Conservation (phyloP, 495 filamentous ascomycete species). For the Penicillium cinerascens region DNA sequence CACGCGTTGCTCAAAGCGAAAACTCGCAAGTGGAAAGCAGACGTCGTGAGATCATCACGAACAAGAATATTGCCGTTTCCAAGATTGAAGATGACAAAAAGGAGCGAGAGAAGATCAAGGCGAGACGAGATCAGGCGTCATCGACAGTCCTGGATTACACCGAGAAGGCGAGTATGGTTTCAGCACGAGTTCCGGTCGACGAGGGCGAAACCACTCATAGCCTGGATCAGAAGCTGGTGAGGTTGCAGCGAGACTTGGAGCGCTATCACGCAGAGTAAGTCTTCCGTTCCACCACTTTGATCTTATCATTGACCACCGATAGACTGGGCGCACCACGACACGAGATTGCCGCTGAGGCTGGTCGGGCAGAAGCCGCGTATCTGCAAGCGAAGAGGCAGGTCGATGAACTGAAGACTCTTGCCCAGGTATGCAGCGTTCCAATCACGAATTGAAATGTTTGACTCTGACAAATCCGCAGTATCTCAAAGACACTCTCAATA, state of each 20-base stretch:
- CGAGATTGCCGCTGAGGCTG: constrained; percentile 55
- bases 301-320: background rate
- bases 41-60: constrained; percentile 51
- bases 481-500: constrained; percentile 61
- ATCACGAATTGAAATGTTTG: background rate
- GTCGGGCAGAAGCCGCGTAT: constrained; percentile 39
- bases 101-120: constrained; percentile 43
- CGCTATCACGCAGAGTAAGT: constrained; percentile 48
- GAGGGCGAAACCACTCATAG: constrained; percentile 61
- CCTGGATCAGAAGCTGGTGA: constrained; percentile 61
- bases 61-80: constrained; percentile 64
- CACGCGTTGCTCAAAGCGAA: constrained; percentile 59
- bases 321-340: constrained; percentile 66
- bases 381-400: constrained; percentile 44
- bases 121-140: constrained; percentile 43
- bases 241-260: constrained; percentile 54
- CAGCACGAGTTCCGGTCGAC: constrained; percentile 60
- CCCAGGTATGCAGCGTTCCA: constrained; percentile 37
- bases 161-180: constrained; percentile 55
- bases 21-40: constrained; percentile 44
- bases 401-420: constrained; percentile 48
- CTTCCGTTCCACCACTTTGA: background rate
- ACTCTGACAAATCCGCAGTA: constrained; percentile 25
- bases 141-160: constrained; percentile 51
- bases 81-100: constrained; percentile 46